Percentiles rank a stretch among this genome's conserved stretches.
These are phyloP conservation scores for Pythium oligandrum DNA, from an alignment of 352 stramenopile species.

Conservation along the genomic window DNA sequence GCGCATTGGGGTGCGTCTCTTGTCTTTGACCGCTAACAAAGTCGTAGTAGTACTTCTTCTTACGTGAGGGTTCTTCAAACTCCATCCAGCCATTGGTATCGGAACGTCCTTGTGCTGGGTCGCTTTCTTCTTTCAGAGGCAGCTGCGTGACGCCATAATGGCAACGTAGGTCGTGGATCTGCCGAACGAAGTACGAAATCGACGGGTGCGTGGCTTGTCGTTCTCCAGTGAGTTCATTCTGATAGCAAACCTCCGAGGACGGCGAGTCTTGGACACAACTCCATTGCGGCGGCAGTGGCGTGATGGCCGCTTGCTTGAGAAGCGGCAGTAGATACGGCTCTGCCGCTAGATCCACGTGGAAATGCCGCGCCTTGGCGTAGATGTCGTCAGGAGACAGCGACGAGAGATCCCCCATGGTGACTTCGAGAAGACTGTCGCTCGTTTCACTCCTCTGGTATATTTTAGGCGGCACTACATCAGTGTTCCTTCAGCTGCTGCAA, in stretches of 20 bases:
- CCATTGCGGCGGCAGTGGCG: constrained; percentile 34
- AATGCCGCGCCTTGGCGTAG: constrained; percentile 29
- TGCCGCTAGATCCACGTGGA: constrained; percentile 34
- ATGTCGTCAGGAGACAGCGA: constrained; percentile 41
- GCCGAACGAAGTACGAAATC: constrained; percentile 44
- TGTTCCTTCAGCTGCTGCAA: too few species aligned
- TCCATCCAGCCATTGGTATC: constrained; percentile 36
- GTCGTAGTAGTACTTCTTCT: constrained; percentile 51
- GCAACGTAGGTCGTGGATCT: constrained; percentile 36
- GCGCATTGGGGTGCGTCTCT: constrained; percentile 21
- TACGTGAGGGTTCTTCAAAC: constrained; percentile 29
- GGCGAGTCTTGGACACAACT: constrained; percentile 1
- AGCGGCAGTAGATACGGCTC: constrained; percentile 50
- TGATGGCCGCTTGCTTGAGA: constrained; percentile 42
- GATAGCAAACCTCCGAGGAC: constrained; percentile 3
- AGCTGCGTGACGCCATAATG: constrained; percentile 10
- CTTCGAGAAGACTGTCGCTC: too few species aligned
- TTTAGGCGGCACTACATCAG: too few species aligned
- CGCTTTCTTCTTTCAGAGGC: background rate
- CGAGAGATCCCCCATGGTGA: too few species aligned
- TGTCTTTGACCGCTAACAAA: constrained; percentile 32
- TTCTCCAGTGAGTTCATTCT: constrained; percentile 21
- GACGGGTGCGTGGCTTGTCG: constrained; percentile 16
- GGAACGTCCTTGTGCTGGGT: background rate
- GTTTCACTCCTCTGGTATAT: too few species aligned